Conservation (phyloP, 169 alveolate species). For the Cyclospora cayetanensis region DNA sequence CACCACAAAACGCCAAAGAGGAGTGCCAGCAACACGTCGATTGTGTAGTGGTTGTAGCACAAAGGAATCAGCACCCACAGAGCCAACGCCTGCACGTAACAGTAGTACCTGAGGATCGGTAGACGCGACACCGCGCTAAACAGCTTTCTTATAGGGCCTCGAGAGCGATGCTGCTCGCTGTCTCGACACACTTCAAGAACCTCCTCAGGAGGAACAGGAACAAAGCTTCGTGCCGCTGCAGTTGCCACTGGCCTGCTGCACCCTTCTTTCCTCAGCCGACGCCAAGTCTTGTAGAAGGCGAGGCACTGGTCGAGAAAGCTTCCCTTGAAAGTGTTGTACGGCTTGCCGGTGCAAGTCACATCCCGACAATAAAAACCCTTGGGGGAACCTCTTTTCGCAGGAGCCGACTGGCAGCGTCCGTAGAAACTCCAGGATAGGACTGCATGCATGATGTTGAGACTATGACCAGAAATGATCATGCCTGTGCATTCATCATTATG, state of each 20-base stretch:
- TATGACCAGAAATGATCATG: not conserved
- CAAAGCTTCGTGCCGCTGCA: slow-evolving; percentile 24
- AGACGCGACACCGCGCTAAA: not conserved
- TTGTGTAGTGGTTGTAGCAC: not conserved
- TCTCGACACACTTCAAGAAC: not conserved
- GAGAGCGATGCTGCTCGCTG: not conserved
- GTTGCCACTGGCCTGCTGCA: slow-evolving; percentile 19
- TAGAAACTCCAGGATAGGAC: not conserved
- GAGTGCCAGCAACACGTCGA: not conserved
- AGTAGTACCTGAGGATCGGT: not conserved
- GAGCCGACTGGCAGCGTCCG: not conserved
- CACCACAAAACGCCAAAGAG: not conserved
- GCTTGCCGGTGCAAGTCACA: not conserved
- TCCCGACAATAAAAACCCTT: not conserved
- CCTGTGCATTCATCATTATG: not conserved
- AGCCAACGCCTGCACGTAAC: not conserved
- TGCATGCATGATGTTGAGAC: not conserved
- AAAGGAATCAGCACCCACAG: not conserved
- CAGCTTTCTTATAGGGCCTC: not conserved
- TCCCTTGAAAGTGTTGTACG: not conserved
- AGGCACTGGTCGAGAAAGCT: not conserved
- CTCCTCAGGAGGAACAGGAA: not conserved
- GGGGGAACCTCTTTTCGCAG: not conserved
- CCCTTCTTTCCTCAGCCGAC: not conserved
- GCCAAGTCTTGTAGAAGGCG: not conserved